These are phyloP conservation scores for Beauveria brongniartii DNA, from an alignment of 2,329 filamentous ascomycete genomes.

Conservation along the genomic window DNA sequence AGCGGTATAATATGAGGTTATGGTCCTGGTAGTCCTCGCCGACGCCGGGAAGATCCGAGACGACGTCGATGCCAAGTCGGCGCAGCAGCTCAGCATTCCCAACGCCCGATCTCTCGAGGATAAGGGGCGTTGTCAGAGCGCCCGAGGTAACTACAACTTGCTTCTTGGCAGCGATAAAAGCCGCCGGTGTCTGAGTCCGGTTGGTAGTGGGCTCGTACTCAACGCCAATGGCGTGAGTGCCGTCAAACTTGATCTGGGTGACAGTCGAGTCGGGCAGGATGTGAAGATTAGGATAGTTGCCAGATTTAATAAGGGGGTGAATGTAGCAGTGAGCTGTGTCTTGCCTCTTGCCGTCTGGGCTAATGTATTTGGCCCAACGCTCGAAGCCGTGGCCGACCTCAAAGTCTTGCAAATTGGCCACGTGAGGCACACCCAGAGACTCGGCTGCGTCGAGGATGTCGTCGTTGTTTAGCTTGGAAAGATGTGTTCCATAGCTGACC, in stretches of 20 bases:
- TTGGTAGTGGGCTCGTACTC: constrained; percentile 30
- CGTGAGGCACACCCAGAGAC: constrained; percentile 37
- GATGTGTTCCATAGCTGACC: constrained; percentile 39
- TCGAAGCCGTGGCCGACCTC: constrained; percentile 23
- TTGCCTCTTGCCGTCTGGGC: constrained; percentile 40
- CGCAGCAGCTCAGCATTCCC: constrained; percentile 37
- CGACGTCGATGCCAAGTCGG: constrained; percentile 35
- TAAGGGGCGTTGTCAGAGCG: constrained; percentile 38
- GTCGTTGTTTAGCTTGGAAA: constrained; percentile 28
- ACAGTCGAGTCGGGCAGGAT: constrained; percentile 48
- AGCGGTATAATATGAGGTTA: constrained; percentile 42
- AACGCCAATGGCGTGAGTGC: constrained; percentile 44
- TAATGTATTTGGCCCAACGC: constrained; percentile 40
- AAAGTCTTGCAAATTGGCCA: constrained; percentile 41
- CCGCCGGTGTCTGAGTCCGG: not conserved
- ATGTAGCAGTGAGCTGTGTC: constrained; percentile 46
- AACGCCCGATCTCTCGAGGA: constrained; percentile 53
- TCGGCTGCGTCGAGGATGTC: constrained; percentile 42
- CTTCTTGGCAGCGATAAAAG: constrained; percentile 41
- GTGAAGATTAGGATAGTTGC: constrained; percentile 43
- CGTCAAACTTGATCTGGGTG: constrained; percentile 38
- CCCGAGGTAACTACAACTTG: constrained; percentile 42
- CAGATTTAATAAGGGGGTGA: constrained; percentile 40
- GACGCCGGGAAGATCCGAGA: constrained; percentile 41
- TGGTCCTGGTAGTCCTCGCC: constrained; percentile 38